Evolutionary conservation across 805 yeast species (phyloP), one percentile per base, ranked within the genome.

Genomic region (Ogataea haglerorum): DNA sequence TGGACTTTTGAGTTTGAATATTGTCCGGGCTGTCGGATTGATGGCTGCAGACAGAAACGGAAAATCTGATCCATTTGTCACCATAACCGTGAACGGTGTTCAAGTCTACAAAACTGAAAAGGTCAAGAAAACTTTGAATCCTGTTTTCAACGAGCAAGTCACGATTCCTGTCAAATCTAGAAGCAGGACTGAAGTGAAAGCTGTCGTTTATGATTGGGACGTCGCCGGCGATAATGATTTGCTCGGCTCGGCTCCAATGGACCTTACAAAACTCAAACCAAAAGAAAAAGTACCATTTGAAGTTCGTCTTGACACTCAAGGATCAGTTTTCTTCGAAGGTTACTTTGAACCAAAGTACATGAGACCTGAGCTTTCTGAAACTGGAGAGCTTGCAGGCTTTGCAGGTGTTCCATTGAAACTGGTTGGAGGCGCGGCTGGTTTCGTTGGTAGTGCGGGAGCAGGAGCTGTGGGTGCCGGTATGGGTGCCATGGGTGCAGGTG

Each of bases 151-250:
- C 57, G 93, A 86, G 52, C 60, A 66, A 6, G 67, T 76, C 17
- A 70, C 69, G 4, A 61, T 87, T 49, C 80, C 85, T 4, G 60
- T 85, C 43, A 70, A 75, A 26, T 82, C 93, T 0, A 76, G 87
- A 60, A 65, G 79, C 2, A 73, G 84, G 56, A 66, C 75, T 18
- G 52, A 64, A 13, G 57, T 83, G 21, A 46, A 60, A 24, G 50
- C 81, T 17, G 73, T 72, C 32, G 77, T 81, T 13, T 75, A 64
- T 53, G 93, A 85, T 60, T 85, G 91, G 91, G 93, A 85, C 62
- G 70, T 82, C 57, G 75, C 89, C 17, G 90, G 86, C 47, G 75
- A 72, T 37, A 78, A 81, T 60, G 85, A 78, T 47, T 57, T 70
- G 17, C 60, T 85, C 36, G 90, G 90, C 30, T 52, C 61, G 24